Conservation (phyloP, 208 protist species). For the Endotrypanum monterogeii region DNA sequence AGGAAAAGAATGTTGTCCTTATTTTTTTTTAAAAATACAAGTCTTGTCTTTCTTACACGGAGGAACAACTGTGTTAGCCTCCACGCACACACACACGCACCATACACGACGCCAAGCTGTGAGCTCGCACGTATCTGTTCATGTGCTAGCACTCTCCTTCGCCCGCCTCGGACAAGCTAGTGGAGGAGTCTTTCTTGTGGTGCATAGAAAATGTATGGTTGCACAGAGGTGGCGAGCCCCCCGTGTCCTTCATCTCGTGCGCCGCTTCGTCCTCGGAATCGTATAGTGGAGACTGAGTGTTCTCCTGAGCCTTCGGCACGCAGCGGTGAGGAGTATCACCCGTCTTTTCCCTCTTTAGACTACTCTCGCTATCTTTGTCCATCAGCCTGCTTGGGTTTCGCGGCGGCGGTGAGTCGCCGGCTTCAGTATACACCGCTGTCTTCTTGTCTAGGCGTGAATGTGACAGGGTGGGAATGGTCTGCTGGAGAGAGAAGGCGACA, state of each 20-base stretch:
- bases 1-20: not conserved
- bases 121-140: not conserved
- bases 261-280: slow-evolving; percentile 46
- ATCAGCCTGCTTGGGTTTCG: slow-evolving; percentile 34
- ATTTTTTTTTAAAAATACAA: too few relatives aligned
- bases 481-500: slow-evolving; percentile 77
- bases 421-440: slow-evolving; percentile 29
- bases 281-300: slow-evolving; percentile 57
- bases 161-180: slow-evolving; percentile 7
- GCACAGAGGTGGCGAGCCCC: slow-evolving; percentile 48
- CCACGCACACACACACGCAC: not conserved
- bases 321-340: slow-evolving; percentile 30
- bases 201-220: slow-evolving; percentile 46
- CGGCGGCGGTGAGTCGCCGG: slow-evolving; percentile 58
- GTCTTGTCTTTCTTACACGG: too few relatives aligned
- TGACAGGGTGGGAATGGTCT: slow-evolving; percentile 49
- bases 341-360: slow-evolving; percentile 1
- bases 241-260: slow-evolving; percentile 34
- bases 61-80: too few relatives aligned
- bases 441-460: slow-evolving; percentile 33
- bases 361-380: slow-evolving; percentile 15
- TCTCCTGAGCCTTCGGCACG: slow-evolving; percentile 43
- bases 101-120: not conserved
- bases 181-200: slow-evolving; percentile 8
- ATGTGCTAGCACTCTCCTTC: slow-evolving; percentile 8